Evolutionary conservation across 805 yeast genomes (phyloP).

Genomic region (Sugiyamaella lignohabitans): DNA sequence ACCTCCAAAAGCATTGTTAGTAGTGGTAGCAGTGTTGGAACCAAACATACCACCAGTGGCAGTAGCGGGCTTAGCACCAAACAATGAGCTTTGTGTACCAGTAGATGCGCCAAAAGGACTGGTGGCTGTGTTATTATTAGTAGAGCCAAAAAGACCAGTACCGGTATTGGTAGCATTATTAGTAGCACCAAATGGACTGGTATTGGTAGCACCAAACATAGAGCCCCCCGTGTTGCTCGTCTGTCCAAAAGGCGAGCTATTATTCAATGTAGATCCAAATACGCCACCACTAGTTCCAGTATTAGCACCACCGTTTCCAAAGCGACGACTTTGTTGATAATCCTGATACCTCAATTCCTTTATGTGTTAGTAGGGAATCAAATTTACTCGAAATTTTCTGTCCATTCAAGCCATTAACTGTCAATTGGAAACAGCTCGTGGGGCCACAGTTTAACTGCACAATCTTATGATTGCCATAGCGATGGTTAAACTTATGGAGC

Average conservation of each 20-base stretch:
- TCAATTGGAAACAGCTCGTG: no score
- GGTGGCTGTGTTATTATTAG: slow-evolving; percentile 7
- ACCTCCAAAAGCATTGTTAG: background rate
- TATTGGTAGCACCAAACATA: slow-evolving; percentile 19
- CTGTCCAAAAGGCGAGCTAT: slow-evolving; percentile 37
- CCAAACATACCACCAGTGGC: slow-evolving; percentile 36
- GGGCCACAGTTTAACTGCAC: no score
- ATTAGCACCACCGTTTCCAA: slow-evolving; percentile 38
- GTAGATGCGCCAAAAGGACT: slow-evolving; percentile 11
- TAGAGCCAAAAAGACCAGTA: slow-evolving; percentile 18
- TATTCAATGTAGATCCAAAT: slow-evolving; percentile 12
- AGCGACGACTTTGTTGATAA: slow-evolving; percentile 65
- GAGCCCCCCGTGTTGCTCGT: slow-evolving; percentile 22
- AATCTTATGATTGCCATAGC: no score
- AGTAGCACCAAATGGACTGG: slow-evolving; percentile 4
- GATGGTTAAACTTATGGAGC: no score
- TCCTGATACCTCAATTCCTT: slow-evolving; percentile 79
- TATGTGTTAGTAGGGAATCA: background rate
- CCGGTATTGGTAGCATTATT: background rate
- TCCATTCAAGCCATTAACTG: no score
- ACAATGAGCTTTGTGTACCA: slow-evolving; percentile 35
- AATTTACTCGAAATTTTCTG: slow-evolving; percentile 7
- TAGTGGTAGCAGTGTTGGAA: background rate
- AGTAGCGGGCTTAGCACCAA: slow-evolving; percentile 31
- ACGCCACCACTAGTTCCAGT: slow-evolving; percentile 27